phyloP scores from a whole-genome alignment of 306 rosid genomes.

The Lathyrus sativus region DNA sequence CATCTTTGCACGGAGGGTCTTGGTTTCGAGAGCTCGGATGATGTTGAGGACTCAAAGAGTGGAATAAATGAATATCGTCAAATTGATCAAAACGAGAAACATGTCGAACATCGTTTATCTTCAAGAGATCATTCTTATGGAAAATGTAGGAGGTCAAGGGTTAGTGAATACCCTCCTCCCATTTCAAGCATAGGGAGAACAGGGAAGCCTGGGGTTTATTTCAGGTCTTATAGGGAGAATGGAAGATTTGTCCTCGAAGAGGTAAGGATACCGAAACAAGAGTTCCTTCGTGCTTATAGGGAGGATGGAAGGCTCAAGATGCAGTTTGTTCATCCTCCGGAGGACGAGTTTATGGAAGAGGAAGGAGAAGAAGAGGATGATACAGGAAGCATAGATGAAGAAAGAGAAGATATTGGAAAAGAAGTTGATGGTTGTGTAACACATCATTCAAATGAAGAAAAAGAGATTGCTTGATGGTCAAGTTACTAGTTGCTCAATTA shows the following conservation, averaged over 20 bases:
- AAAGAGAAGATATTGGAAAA: constrained; percentile 32
- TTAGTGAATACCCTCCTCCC: constrained; percentile 77
- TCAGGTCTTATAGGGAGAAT: constrained; percentile 65
- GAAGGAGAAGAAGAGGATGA: constrained; percentile 32
- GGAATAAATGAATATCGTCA: constrained; percentile 36
- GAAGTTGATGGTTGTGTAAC: constrained; percentile 24
- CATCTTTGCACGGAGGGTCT: constrained; percentile 96
- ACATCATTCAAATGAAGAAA: constrained; percentile 35
- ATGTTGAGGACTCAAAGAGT: constrained; percentile 63
- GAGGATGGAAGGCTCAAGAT: constrained; percentile 88
- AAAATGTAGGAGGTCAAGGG: constrained; percentile 53
- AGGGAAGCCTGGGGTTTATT: constrained; percentile 79
- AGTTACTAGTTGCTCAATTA: constrained; percentile 17
- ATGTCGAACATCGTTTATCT: constrained; percentile 24
- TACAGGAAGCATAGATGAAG: constrained; percentile 1
- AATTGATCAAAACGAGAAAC: constrained; percentile 36
- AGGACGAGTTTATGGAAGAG: constrained; percentile 48
- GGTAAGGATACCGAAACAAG: constrained; percentile 69
- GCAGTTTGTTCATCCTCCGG: constrained; percentile 61
- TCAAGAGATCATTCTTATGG: constrained; percentile 31
- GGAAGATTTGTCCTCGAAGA: constrained; percentile 87
- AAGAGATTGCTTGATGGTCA: constrained; percentile 30
- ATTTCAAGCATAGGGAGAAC: constrained; percentile 73
- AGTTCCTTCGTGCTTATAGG: constrained; percentile 73
- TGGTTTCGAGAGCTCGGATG: constrained; percentile 86